phyloP scores from a whole-genome alignment of 805 yeast genomes.

The Candida nonsorbophila region DNA sequence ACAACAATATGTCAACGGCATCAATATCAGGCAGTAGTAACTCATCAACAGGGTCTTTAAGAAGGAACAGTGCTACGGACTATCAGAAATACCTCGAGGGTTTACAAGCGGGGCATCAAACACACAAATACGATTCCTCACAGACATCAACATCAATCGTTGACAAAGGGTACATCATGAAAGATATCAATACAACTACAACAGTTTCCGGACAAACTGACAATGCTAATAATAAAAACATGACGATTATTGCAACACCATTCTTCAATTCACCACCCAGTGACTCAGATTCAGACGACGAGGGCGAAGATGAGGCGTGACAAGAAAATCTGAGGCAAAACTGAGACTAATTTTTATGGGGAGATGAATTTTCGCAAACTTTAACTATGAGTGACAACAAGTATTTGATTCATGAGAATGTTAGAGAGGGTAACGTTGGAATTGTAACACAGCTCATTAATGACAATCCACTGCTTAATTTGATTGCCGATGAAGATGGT shows the following conservation, averaged over 20 bases:
- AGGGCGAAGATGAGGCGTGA: constrained; percentile 3
- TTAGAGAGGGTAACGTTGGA: constrained; percentile 52
- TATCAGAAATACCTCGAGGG: constrained; percentile 16
- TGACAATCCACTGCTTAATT: constrained; percentile 43
- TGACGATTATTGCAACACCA: constrained; percentile 31
- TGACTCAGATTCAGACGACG: constrained; percentile 23
- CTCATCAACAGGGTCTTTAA: not conserved
- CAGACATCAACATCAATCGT: constrained; percentile 12
- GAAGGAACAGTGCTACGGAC: constrained; percentile 4
- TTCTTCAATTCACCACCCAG: constrained; percentile 33
- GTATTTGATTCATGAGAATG: constrained; percentile 53
- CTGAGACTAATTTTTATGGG: no score
- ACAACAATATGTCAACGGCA: constrained; percentile 9
- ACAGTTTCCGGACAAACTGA: no score
- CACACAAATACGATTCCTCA: constrained; percentile 9
- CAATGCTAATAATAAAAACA: constrained; percentile 6
- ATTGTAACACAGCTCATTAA: constrained; percentile 48
- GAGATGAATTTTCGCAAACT: no score
- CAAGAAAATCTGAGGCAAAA: constrained; percentile 2
- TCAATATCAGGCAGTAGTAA: constrained; percentile 5
- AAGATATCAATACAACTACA: no score
- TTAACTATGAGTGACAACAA: constrained; percentile 6
- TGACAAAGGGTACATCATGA: constrained; percentile 2
- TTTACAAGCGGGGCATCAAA: constrained; percentile 6
- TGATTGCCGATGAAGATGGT: constrained; percentile 60